These are phyloP conservation scores for Baorangia bicolor DNA, from an alignment of 768 basidiomycete genomes.

Conservation along the genomic window DNA sequence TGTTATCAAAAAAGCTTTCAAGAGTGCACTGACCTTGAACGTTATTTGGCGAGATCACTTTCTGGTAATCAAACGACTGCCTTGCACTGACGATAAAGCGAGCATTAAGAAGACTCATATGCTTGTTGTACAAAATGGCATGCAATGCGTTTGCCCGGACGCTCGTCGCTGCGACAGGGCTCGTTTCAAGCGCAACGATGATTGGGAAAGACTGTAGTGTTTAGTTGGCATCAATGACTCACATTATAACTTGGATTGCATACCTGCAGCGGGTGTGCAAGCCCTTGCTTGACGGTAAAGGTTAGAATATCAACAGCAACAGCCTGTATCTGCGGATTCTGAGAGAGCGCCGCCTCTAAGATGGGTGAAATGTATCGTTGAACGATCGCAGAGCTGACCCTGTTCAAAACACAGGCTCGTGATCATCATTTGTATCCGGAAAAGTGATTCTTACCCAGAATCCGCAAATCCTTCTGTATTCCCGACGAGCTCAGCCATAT, in stretches of 20 bases:
- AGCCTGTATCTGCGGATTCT: slow-evolving; percentile 66
- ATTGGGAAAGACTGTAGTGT: slow-evolving; percentile 77
- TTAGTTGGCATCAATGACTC: background rate
- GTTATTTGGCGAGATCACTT: slow-evolving; percentile 43
- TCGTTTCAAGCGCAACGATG: slow-evolving; percentile 92
- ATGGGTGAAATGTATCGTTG: slow-evolving; percentile 89
- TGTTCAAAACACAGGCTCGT: slow-evolving; percentile 32
- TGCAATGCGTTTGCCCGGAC: slow-evolving; percentile 80
- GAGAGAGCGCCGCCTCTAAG: slow-evolving; percentile 75
- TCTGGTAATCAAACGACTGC: slow-evolving; percentile 83
- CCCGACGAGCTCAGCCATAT: slow-evolving; percentile 93
- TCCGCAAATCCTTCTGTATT: slow-evolving; percentile 96
- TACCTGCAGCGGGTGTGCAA: slow-evolving; percentile 92
- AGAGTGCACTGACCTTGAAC: slow-evolving; percentile 49
- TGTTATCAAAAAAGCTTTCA: background rate
- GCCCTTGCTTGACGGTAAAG: slow-evolving; percentile 92
- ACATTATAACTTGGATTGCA: slow-evolving; percentile 16
- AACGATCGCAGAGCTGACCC: slow-evolving; percentile 91
- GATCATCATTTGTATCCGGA: background rate
- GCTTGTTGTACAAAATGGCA: slow-evolving; percentile 80
- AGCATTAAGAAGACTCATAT: slow-evolving; percentile 84
- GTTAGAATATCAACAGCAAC: slow-evolving; percentile 88
- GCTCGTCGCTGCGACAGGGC: slow-evolving; percentile 55
- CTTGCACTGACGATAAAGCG: slow-evolving; percentile 80
- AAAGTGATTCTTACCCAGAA: slow-evolving; percentile 70